These are phyloP conservation scores for Yamadazyma nakazawae DNA, from an alignment of 805 yeast species.

Conservation along the genomic window DNA sequence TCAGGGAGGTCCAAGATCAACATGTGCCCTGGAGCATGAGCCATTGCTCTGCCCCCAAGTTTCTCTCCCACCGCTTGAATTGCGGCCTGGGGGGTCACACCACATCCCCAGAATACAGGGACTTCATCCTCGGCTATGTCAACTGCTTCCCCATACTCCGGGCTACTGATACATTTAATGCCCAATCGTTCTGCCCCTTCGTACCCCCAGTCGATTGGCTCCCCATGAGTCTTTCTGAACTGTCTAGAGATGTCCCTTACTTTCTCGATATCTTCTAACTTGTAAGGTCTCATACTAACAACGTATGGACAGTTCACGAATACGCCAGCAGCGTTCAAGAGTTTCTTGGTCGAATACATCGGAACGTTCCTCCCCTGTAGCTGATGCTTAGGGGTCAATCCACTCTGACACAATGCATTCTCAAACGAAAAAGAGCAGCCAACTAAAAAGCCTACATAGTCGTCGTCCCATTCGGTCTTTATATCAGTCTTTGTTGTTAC, in stretches of 20 bases:
- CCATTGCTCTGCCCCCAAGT: constrained; percentile 28
- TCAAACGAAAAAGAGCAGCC: no score
- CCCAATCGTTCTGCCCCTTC: constrained; percentile 36
- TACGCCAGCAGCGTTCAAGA: constrained; percentile 10
- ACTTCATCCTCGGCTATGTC: constrained; percentile 30
- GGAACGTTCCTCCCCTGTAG: no score
- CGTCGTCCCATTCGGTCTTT: no score
- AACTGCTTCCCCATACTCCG: constrained; percentile 38
- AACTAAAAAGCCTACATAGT: no score
- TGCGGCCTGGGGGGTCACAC: constrained; percentile 40
- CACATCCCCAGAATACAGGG: constrained; percentile 46
- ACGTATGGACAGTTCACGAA: constrained; percentile 23
- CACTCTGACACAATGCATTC: no score
- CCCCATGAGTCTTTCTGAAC: constrained; percentile 36
- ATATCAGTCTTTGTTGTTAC: no score
- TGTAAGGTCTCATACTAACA: constrained; percentile 44
- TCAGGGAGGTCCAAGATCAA: constrained; percentile 30
- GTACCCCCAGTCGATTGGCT: constrained; percentile 42
- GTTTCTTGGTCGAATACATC: no score
- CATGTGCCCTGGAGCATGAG: constrained; percentile 38
- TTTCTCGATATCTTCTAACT: constrained; percentile 21
- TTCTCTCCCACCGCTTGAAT: constrained; percentile 22
- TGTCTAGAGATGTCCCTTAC: constrained; percentile 29
- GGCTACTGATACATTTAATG: constrained; percentile 25
- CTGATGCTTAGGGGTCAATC: no score